Base-by-base conservation (phyloP, 2,329 filamentous ascomycete species). In the Chrysoporthe cubensis region DNA sequence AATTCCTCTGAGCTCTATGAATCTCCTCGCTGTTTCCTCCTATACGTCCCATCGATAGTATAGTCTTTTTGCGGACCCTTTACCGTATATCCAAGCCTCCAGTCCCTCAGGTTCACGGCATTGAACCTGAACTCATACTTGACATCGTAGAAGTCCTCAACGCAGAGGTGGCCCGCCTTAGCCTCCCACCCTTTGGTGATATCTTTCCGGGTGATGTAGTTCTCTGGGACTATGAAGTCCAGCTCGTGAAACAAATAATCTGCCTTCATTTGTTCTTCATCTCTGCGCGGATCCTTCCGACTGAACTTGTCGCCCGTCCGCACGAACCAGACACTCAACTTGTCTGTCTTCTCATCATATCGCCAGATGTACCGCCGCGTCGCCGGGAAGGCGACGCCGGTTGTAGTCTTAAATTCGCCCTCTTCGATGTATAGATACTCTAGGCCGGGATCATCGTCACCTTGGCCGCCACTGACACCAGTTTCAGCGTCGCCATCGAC, bases 241-340 rank as follows among this genome's bases (percentile, higher is more conserved):
- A 94, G 80, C 70, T 89, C 85, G 73, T 94, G 91, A 76, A 94
- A 95, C 26, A 94, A 80, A 71, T 93, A 91, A 74, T 93, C 91
- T 0, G 89, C 88, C 16, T 83, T 83, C 65, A 81, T 81, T 18
- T 82, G 78, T 66, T 90, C 84, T n/a, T 94, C 80, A 69, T 89
- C 85, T 72, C 94, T 91, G 76, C 94, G 94, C 32, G 94, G 80
- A 70, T 93, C 91, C 74, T 93, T 91, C 0, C 89, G 88, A 14
- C 83, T 83, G 65, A 82, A 81, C 16, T 82, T 78, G 71, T 92
- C 88, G 18, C 90, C 86, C 0, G 85, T 82, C 71, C 88, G 88
- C 50, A 88, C 88, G 72, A 94, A 94, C 91, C 91, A 94, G 1
- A 91, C 88, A 69, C 87, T 91, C 32, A 94, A 79, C 40, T 76